phyloP scores from a whole-genome alignment of 208 protist species.

The Trichomonas tenax region DNA sequence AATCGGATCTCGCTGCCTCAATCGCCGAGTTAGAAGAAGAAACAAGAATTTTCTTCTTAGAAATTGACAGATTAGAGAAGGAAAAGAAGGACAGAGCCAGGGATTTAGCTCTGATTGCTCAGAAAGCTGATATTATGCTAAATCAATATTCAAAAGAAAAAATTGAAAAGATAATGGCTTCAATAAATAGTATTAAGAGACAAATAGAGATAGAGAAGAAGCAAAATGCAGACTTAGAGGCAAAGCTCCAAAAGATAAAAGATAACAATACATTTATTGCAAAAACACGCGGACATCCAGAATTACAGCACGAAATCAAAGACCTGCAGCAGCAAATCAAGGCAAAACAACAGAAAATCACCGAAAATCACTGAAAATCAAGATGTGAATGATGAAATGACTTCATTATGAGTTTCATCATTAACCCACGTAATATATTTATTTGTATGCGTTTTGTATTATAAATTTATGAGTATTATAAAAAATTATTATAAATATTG shows the following conservation, averaged over 20 bases:
- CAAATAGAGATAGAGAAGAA: neutral
- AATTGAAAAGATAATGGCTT: neutral
- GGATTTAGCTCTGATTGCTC: neutral
- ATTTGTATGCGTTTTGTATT: too few relatives aligned
- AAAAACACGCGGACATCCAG: neutral
- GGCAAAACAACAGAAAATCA: neutral
- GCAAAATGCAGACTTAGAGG: neutral
- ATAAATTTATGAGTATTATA: too few relatives aligned
- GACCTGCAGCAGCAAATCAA: neutral
- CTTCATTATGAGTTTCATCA: too few relatives aligned
- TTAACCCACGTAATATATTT: too few relatives aligned
- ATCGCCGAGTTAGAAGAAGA: neutral
- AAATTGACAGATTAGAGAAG: neutral
- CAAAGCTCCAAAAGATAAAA: neutral
- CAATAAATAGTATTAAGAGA: neutral
- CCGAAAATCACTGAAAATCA: neutral
- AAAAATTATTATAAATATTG: too few relatives aligned
- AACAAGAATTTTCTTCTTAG: neutral
- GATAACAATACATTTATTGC: neutral
- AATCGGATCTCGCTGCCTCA: neutral
- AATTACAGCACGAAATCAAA: neutral
- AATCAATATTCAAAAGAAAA: neutral
- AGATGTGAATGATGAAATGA: neutral
- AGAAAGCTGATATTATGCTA: neutral
- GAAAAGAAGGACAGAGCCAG: neutral